A percentile compares a stretch with the other conserved stretches of the same genome.
These are phyloP conservation scores for Gentiana macrophylla DNA, from an alignment of 257 asterid genomes.

Conservation along the genomic window DNA sequence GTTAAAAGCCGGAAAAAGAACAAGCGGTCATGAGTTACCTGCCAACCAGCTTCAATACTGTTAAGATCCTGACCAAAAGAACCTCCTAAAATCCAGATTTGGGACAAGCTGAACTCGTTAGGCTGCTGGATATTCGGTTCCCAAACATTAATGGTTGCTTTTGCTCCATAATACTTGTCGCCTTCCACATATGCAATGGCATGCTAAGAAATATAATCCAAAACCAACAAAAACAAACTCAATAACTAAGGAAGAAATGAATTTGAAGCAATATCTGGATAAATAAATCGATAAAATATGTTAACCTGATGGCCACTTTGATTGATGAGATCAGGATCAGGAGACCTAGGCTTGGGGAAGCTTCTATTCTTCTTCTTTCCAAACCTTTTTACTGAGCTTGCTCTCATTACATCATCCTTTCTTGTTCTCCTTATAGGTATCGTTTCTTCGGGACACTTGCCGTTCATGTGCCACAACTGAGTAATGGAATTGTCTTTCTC, in stretches of 20 bases:
- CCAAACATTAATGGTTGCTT: conserved; percentile 84
- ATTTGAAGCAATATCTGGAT: no score
- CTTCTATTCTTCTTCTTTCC: conserved; percentile 20
- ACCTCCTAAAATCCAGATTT: conserved; percentile 83
- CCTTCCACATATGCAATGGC: conserved; percentile 85
- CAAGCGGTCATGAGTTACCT: conserved; percentile 28
- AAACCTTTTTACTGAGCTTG: conserved; percentile 18
- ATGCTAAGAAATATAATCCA: conserved; percentile 42
- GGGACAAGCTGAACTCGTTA: conserved; percentile 80
- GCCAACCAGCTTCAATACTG: conserved; percentile 79
- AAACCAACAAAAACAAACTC: conserved; percentile 21
- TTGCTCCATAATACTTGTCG: conserved; percentile 71
- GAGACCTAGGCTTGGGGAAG: conserved; percentile 9
- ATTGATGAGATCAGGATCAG: conserved; percentile 13
- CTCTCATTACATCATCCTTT: conserved; percentile 17
- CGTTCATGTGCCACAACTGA: conserved; percentile 16
- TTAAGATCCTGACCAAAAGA: conserved; percentile 66
- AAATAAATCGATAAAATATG: not conserved
- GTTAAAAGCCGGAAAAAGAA: no score
- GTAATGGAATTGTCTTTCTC: conserved; percentile 9
- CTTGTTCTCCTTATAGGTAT: conserved; percentile 17
- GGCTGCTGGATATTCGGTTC: conserved; percentile 67
- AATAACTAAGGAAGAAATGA: not conserved
- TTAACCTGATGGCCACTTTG: conserved; percentile 15
- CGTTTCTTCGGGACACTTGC: conserved; percentile 15